Percentiles rank a stretch among this genome's conserved stretches.
phyloP scores from a whole-genome alignment of 305 asterid genomes.

The Solanum chacoense region DNA sequence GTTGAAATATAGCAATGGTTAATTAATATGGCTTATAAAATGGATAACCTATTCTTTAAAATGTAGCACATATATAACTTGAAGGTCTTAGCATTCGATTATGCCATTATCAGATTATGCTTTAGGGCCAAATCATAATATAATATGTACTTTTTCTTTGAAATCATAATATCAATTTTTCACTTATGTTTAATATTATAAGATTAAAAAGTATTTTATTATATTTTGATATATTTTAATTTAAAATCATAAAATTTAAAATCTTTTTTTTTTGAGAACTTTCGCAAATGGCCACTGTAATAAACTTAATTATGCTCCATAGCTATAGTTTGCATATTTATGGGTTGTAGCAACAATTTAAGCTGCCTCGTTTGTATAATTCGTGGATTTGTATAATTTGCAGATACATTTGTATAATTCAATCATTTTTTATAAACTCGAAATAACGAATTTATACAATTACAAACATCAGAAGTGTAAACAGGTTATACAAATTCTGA shows the following conservation, averaged over 20 bases:
- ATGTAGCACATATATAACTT: not conserved
- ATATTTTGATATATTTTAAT: not conserved
- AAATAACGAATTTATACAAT: too few species aligned
- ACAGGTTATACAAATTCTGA: too few species aligned
- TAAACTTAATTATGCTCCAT: not conserved
- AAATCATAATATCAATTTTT: too few species aligned
- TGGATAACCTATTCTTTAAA: not conserved
- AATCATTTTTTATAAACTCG: too few species aligned
- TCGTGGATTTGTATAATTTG: too few species aligned
- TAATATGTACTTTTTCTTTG: too few species aligned
- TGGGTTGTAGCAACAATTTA: not conserved
- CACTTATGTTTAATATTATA: not conserved
- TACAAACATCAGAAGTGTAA: too few species aligned
- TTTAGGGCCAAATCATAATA: not conserved
- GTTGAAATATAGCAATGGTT: not conserved
- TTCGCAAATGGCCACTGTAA: not conserved
- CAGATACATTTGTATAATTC: too few species aligned
- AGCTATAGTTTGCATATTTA: too few species aligned
- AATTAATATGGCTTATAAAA: not conserved
- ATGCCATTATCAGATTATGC: not conserved
- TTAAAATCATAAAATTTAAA: not conserved
- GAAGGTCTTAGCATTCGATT: not conserved
- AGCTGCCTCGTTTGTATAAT: fast-evolving
- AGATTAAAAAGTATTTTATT: not conserved
- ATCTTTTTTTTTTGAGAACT: too few species aligned